Conservation (phyloP, 805 yeast genomes). For the Candida easanensis region DNA sequence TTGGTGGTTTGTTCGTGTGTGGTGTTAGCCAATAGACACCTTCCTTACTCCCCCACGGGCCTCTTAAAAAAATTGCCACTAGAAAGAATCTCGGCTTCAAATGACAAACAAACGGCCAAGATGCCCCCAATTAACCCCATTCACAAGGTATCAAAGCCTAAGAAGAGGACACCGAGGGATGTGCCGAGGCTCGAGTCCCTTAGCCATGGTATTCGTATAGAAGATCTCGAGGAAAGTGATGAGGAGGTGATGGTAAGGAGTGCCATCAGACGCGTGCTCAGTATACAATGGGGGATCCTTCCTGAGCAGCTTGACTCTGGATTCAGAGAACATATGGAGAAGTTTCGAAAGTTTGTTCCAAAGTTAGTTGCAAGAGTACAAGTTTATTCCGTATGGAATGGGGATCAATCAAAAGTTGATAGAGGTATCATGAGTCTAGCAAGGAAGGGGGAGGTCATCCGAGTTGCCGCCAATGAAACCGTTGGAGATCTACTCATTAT, state of each 20-base stretch:
- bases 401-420: slow-evolving; percentile 51
- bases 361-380: slow-evolving; percentile 30
- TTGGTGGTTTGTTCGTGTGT: too few species aligned
- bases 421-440: slow-evolving; percentile 37
- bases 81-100: too few species aligned
- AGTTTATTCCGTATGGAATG: slow-evolving; percentile 45
- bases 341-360: slow-evolving; percentile 17
- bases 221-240: slow-evolving; percentile 2
- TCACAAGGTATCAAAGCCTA: background rate
- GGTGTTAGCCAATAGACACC: too few species aligned
- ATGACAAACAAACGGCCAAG: too few species aligned
- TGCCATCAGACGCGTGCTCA: slow-evolving; percentile 9
- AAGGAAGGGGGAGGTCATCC: slow-evolving; percentile 35
- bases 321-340: slow-evolving; percentile 18
- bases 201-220: background rate
- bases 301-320: slow-evolving; percentile 16
- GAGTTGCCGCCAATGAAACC: slow-evolving; percentile 34
- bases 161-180: slow-evolving; percentile 8
- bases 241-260: background rate
- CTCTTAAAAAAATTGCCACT: too few species aligned
- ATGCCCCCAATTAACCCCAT: background rate
- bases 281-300: slow-evolving; percentile 18
- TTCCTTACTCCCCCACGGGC: too few species aligned
- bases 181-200: slow-evolving; percentile 4
- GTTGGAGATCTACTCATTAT: slow-evolving; percentile 37